Evolutionary conservation across 225 moss, liverwort and hornwort species (phyloP), one percentile per base, ranked within the genome.

Genomic region (Pseudoscleropodium purum): DNA sequence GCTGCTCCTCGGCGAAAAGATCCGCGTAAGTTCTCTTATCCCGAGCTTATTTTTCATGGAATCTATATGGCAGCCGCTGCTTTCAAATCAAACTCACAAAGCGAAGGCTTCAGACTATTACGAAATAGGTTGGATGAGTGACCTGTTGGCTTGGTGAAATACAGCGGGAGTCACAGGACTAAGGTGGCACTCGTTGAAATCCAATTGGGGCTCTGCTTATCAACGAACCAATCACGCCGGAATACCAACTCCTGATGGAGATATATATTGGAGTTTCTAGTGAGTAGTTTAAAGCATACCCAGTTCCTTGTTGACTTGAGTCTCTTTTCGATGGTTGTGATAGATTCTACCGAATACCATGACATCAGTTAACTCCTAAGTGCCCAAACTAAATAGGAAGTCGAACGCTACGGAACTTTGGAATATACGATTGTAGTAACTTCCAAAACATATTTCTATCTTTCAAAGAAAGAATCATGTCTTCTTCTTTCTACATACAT

Each of bases 191-290:
- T 94, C 95, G 37, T 85, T 99, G 85, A 96, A 92, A 88, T 91
- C 90, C 60, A 99, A 99, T 84, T 99, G 99, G 99, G 95, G 93
- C 79, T 97, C 99, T 91, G 92, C 94, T 74, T 99, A 96, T 92
- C 97, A 97, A 91, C 96, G 96, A 73, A 99, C 99, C 82, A 95
- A 99, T 90, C 95, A 97, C 65, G 99, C 97, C 68, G 99, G 99
- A 89, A 96, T 99, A 93, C 99, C 97, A 86, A 91, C 95, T 90
- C 91, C 96, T 89, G 94, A 93, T 91, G 99, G 99, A 86, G 92
- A 92, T 54, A 92, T 95, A 84, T 99, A 97, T 89, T 99, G 99
- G 99, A 96, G 96, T 86, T 99, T 99, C 84, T 95, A 95, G 98
- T 98, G 91, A 93, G 95, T 94, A 54, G 15, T 81, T 87, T 27